phyloP scores from a whole-genome alignment of 2,329 filamentous ascomycete genomes.

The Monilinia aucupariae region DNA sequence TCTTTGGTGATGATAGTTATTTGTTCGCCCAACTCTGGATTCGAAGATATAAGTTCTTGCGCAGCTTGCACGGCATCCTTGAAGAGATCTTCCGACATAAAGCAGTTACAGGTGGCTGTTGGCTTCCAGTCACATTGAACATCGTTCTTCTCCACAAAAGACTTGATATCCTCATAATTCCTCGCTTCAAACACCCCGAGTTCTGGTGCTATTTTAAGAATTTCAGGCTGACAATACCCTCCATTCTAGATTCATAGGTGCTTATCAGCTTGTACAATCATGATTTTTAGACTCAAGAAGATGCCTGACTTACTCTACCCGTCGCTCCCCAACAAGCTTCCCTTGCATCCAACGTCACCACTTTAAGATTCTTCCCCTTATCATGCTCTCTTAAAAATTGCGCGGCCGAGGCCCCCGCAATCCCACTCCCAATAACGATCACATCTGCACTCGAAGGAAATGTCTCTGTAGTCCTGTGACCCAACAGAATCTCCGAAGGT shows the following conservation, averaged over 20 bases:
- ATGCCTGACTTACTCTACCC: constrained; percentile 57
- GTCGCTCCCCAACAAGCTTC: constrained; percentile 82
- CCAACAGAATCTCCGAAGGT: constrained; percentile 57
- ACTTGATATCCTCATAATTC: constrained; percentile 57
- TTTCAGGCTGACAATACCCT: constrained; percentile 68
- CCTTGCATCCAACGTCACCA: constrained; percentile 70
- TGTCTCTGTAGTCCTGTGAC: constrained; percentile 60
- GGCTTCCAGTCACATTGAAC: constrained; percentile 67
- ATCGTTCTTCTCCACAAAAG: constrained; percentile 49
- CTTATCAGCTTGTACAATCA: not conserved
- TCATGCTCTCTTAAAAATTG: constrained; percentile 50
- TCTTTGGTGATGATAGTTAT: constrained; percentile 35
- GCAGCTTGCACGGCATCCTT: constrained; percentile 47
- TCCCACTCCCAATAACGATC: constrained; percentile 68
- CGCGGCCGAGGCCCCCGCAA: constrained; percentile 69
- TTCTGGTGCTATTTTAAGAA: constrained; percentile 55
- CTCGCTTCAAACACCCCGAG: constrained; percentile 67
- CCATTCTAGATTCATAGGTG: constrained; percentile 47
- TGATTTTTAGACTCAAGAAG: constrained; percentile 8
- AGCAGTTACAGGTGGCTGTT: constrained; percentile 58
- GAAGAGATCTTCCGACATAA: constrained; percentile 53
- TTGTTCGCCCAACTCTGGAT: constrained; percentile 51
- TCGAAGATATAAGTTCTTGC: constrained; percentile 42
- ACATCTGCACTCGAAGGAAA: constrained; percentile 61
- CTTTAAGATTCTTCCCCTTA: constrained; percentile 41